Base-by-base conservation (phyloP, 805 yeast species). In the Candida pini region DNA sequence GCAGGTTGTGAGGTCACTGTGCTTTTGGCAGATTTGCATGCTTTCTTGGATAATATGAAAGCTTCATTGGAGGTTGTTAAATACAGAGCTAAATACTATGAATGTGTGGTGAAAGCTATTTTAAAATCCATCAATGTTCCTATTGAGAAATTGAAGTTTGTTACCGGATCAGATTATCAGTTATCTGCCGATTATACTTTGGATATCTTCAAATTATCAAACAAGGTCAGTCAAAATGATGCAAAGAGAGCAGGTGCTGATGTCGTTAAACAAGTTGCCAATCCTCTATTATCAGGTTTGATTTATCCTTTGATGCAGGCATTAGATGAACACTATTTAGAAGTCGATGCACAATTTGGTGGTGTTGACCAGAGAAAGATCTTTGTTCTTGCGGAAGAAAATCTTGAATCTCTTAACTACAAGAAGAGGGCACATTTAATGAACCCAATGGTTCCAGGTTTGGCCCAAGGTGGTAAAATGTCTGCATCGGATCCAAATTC, bases 191-290 rank as follows among this genome's bases (percentile, higher is more conserved):
- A 83, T 24, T 92, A 85, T 66, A 83, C 95, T 7, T 58, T 92
- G 78, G 99, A 92, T 54, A 63, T 92, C 27, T 92, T 89, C 76
- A 79, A 78, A 60, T 61, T 92, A 54, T 73, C 94, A 30, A 92
- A 90, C 60, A 59, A 67, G 30, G 96, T 87, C 19, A 79, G 95
- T 17, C 96, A 86, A 64, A 89, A 90, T 58, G 97, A 89, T 58
- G 96, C 97, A 40, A 86, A 86, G 67, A 79, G 98, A 62, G 99
- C 99, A 2, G 99, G 99, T 60, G 97, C 99, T 9, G 99, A 92
- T 63, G 99, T 92, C 36, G 99, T 92, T 43, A 92, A 92, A 60
- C 98, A 92, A 67, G 97, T 89, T 30, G 78, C 86, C 24, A 89
- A 89, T 62, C 98, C 99, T 26, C 73, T 88, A 47, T 73, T 92